Percentiles rank a stretch among this genome's conserved stretches.
Evolutionary conservation across 2,329 filamentous ascomycete species (phyloP).

Genomic region (Alternaria alternata): DNA sequence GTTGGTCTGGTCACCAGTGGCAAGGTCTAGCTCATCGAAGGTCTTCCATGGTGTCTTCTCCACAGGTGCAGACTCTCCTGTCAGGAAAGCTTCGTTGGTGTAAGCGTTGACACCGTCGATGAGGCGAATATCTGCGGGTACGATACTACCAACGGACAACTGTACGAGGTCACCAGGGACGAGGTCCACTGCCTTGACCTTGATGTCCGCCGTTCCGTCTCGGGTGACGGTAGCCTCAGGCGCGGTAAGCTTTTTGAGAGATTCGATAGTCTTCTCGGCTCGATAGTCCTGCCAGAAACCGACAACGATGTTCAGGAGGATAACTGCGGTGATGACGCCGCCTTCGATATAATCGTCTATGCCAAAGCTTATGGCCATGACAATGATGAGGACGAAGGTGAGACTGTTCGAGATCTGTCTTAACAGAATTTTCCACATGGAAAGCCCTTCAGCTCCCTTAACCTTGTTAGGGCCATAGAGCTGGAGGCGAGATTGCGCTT

Average conservation of each 20-base stretch:
- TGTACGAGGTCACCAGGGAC: conserved; percentile 52
- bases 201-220: conserved; percentile 43
- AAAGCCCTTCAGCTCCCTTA: conserved; percentile 74
- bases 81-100: conserved; percentile 78
- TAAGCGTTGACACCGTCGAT: conserved; percentile 75
- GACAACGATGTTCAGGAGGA: conserved; percentile 72
- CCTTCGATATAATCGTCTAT: conserved; percentile 71
- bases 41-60: conserved; percentile 67
- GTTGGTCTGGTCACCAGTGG: conserved; percentile 72
- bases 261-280: conserved; percentile 54
- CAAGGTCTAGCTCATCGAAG: conserved; percentile 61
- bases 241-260: conserved; percentile 51
- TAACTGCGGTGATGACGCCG: conserved; percentile 69
- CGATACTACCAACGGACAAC: conserved; percentile 64
- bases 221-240: conserved; percentile 51
- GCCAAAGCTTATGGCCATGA: conserved; percentile 73
- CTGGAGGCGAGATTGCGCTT: conserved; percentile 71
- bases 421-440: conserved; percentile 77
- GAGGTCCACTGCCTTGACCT: conserved; percentile 49
- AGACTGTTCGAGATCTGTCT: conserved; percentile 80
- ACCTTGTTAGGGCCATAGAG: conserved; percentile 75
- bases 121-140: conserved; percentile 71
- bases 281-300: conserved; percentile 63
- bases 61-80: conserved; percentile 75
- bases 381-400: conserved; percentile 75